Evolutionary conservation across 169 alveolate species (phyloP).

Genomic region (Plasmodium malariae): DNA sequence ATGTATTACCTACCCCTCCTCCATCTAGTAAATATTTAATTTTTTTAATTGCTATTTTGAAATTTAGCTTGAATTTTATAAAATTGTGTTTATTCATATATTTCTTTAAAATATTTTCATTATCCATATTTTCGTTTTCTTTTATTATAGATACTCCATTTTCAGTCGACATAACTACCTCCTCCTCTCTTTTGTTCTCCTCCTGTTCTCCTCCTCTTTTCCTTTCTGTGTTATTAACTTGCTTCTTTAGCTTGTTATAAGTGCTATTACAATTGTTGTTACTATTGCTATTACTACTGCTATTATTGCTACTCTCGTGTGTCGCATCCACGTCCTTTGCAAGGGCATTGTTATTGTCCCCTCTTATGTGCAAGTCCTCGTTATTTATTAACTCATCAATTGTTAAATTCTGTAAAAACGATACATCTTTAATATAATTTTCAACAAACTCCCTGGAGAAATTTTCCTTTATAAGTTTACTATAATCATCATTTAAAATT

Average conservation of each 20-base stretch:
- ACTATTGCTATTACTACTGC: neutral
- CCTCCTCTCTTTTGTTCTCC: constrained; percentile 5
- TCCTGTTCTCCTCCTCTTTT: neutral
- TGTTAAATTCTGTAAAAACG: constrained; percentile 18
- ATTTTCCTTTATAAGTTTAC: constrained; percentile 26
- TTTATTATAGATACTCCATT: constrained; percentile 10
- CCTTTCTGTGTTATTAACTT: neutral
- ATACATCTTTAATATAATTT: constrained; percentile 22
- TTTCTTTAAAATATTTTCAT: constrained; percentile 22
- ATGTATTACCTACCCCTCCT: neutral
- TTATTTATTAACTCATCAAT: constrained; percentile 19
- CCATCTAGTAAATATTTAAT: constrained; percentile 17
- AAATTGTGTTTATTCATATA: constrained; percentile 22
- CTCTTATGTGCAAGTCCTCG: neutral
- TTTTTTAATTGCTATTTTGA: constrained; percentile 52
- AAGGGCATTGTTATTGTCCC: neutral
- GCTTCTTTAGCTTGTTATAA: neutral
- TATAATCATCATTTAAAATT: constrained; percentile 16
- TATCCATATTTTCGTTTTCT: constrained; percentile 28
- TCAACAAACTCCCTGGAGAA: constrained; percentile 24
- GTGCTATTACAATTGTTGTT: neutral
- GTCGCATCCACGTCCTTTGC: neutral
- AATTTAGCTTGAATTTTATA: constrained; percentile 49
- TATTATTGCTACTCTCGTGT: neutral
- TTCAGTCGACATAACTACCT: neutral